phyloP scores from a whole-genome alignment of 2,329 filamentous ascomycete genomes.

The Xylariomycetidae sp. region DNA sequence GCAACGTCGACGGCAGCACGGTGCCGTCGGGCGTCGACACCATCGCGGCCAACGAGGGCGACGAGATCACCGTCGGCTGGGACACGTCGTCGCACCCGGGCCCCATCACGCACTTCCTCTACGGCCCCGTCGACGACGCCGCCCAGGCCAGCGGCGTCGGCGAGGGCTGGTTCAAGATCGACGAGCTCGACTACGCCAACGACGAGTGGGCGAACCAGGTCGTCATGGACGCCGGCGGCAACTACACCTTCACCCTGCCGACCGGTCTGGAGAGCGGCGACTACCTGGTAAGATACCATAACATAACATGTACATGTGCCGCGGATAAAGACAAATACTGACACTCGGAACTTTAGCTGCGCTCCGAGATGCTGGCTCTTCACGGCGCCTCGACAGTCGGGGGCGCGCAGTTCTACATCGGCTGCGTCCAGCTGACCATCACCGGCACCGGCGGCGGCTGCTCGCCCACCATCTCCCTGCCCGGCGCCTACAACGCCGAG shows the following conservation, averaged over 20 bases:
- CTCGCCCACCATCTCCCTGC: conserved; percentile 24
- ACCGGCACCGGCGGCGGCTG: conserved; percentile 23
- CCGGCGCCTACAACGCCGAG: conserved; percentile 24
- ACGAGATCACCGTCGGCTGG: conserved; percentile 32
- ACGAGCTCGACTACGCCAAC: conserved; percentile 15
- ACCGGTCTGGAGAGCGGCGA: conserved; percentile 23
- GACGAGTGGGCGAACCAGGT: conserved; percentile 21
- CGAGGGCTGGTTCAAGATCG: conserved; percentile 20
- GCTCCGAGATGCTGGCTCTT: conserved; percentile 28
- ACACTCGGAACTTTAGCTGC: conserved; percentile 17
- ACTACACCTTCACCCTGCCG: conserved; percentile 21
- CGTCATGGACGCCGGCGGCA: conserved; percentile 11
- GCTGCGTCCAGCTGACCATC: conserved; percentile 26
- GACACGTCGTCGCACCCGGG: conserved; percentile 32
- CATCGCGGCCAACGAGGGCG: conserved; percentile 25
- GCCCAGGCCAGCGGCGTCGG: conserved; percentile 57
- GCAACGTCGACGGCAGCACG: conserved; percentile 18
- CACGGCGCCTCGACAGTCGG: conserved; percentile 21
- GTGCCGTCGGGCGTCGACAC: conserved; percentile 25
- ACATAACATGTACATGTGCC: neutral
- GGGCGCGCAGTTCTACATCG: conserved; percentile 28
- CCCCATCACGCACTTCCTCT: conserved; percentile 28
- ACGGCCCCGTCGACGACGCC: conserved; percentile 48
- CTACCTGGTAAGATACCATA: conserved; percentile 19
- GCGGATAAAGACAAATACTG: conserved; percentile 3